These are phyloP conservation scores for Phytophthora melonis DNA, from an alignment of 352 stramenopile species.

Conservation along the genomic window DNA sequence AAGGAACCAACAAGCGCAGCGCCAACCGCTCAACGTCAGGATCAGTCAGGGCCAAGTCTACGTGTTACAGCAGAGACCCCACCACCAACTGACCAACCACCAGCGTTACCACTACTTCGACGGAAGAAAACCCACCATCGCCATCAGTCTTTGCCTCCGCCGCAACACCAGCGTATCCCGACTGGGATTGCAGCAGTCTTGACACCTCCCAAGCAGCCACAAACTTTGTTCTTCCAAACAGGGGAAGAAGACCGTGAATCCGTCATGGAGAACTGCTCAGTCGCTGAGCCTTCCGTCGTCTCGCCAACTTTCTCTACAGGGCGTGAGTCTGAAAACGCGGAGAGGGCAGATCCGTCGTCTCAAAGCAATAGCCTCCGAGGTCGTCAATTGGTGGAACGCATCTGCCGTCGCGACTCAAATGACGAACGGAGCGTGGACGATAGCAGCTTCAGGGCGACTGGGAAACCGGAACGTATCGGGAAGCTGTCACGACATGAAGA, in stretches of 20 bases:
- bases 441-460: slow-evolving; percentile 18
- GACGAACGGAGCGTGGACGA: slow-evolving; percentile 25
- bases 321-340: not conserved
- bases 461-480: slow-evolving; percentile 50
- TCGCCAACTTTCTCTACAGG: slow-evolving; percentile 11
- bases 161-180: slow-evolving; percentile 12
- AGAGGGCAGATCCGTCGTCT: not conserved
- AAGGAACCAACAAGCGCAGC: not conserved
- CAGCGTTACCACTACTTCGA: slow-evolving; percentile 20
- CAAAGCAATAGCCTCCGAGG: not conserved
- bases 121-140: slow-evolving; percentile 30
- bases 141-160: slow-evolving; percentile 24
- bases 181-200: slow-evolving; percentile 5
- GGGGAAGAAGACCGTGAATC: slow-evolving; percentile 19
- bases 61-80: not conserved
- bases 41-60: not conserved
- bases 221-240: slow-evolving; percentile 39
- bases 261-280: slow-evolving; percentile 21
- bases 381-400: slow-evolving; percentile 8
- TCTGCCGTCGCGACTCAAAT: slow-evolving; percentile 12
- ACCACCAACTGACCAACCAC: slow-evolving; percentile 6
- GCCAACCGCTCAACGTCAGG: not conserved
- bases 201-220: slow-evolving; percentile 22
- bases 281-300: slow-evolving; percentile 18
- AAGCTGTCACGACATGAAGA: slow-evolving; percentile 76